These are phyloP conservation scores for Nyssa sinensis DNA, from an alignment of 148 eudicot genomes.

Conservation along the genomic window DNA sequence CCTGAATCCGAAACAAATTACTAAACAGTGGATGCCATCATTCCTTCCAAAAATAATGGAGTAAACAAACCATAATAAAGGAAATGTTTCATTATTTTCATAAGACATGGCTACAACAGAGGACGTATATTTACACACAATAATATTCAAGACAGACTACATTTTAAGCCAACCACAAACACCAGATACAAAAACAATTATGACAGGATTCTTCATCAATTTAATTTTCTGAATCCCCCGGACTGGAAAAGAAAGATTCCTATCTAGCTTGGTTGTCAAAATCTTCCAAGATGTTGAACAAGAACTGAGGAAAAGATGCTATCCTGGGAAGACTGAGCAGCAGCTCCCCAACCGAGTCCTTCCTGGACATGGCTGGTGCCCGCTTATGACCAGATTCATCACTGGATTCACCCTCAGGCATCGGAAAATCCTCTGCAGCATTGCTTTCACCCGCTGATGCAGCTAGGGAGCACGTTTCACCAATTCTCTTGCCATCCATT, in stretches of 20 bases:
- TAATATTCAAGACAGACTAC: background rate
- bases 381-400: conserved; percentile 24
- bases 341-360: conserved; percentile 81
- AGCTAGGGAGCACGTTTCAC: conserved; percentile 6
- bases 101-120: background rate
- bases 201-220: background rate
- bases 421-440: background rate
- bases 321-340: conserved; percentile 86
- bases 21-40: background rate
- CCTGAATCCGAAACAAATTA: no score
- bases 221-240: background rate
- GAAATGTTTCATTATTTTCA: background rate
- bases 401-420: conserved; percentile 13
- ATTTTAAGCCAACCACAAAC: background rate
- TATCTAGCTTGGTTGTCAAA: conserved; percentile 26
- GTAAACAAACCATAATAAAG: background rate
- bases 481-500: conserved; percentile 14
- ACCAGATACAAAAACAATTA: background rate
- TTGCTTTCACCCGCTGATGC: conserved; percentile 13
- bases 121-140: background rate
- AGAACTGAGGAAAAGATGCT: conserved; percentile 81
- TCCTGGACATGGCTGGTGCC: conserved; percentile 55
- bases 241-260: background rate
- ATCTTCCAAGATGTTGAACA: conserved; percentile 58
- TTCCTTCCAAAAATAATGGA: background rate